Conservation (phyloP, 2,329 filamentous ascomycete genomes). For the Bipolaris oryzae region DNA sequence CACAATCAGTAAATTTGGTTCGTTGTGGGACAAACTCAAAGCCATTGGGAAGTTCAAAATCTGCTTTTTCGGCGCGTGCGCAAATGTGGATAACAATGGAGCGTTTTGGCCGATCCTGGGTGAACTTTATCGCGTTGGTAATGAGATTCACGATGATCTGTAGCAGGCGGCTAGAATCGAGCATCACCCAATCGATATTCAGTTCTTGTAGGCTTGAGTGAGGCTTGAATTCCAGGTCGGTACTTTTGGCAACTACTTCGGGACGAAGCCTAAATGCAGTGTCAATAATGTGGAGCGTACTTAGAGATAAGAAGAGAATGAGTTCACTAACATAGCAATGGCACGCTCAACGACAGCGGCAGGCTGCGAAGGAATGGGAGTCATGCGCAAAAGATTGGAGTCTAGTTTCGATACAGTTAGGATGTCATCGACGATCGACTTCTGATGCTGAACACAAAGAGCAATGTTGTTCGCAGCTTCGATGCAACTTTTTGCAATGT, state of each 20-base stretch:
- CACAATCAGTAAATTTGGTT: slow-evolving; percentile 20
- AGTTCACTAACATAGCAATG: slow-evolving; percentile 41
- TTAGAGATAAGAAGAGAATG: not conserved
- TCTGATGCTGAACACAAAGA: slow-evolving; percentile 44
- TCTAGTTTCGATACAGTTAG: slow-evolving; percentile 44
- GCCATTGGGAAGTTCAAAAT: slow-evolving; percentile 17
- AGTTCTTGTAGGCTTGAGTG: slow-evolving; percentile 45
- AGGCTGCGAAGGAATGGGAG: slow-evolving; percentile 48
- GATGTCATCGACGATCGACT: slow-evolving; percentile 44
- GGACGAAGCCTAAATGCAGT: slow-evolving; percentile 30
- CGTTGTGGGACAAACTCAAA: slow-evolving; percentile 39
- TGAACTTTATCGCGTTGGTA: slow-evolving; percentile 58
- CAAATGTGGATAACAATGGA: slow-evolving; percentile 49
- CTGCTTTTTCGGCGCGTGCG: slow-evolving; percentile 42
- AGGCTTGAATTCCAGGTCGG: slow-evolving; percentile 37
- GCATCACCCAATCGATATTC: slow-evolving; percentile 48
- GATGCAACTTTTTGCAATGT: slow-evolving; percentile 31
- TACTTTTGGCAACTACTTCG: slow-evolving; percentile 41
- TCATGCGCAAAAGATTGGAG: slow-evolving; percentile 39
- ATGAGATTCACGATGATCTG: slow-evolving; percentile 53
- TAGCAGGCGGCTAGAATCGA: slow-evolving; percentile 52
- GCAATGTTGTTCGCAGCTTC: slow-evolving; percentile 51
- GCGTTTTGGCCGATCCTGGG: slow-evolving; percentile 41
- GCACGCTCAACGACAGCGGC: slow-evolving; percentile 43
- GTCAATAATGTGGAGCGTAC: not conserved